Percentiles rank a stretch among this genome's conserved stretches.
Conservation (phyloP, 805 yeast species). For the Kockiozyma suomiensis region DNA sequence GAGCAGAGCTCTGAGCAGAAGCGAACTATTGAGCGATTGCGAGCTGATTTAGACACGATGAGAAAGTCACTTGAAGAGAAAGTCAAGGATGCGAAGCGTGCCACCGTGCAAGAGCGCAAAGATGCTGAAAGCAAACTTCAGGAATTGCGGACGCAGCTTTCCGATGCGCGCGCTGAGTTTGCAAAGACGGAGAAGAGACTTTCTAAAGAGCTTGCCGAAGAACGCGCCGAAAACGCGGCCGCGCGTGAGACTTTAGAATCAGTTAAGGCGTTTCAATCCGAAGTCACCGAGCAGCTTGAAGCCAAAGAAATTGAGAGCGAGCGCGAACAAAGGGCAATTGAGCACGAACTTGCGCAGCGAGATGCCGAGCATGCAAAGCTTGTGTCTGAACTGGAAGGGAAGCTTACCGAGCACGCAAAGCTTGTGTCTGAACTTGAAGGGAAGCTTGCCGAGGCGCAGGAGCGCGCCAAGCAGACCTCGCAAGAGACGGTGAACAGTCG, state of each 20-base stretch:
- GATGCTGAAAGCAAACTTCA: slow-evolving; percentile 4
- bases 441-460: slow-evolving; percentile 14
- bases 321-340: slow-evolving; percentile 3
- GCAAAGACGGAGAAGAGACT: neutral
- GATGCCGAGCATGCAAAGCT: slow-evolving; percentile 18
- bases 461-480: slow-evolving; percentile 6
- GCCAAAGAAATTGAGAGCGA: slow-evolving; percentile 6
- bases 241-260: neutral
- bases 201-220: neutral
- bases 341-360: slow-evolving; percentile 10
- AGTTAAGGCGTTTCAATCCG: neutral
- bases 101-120: neutral
- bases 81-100: neutral
- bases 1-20: slow-evolving; percentile 13
- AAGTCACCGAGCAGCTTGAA: neutral
- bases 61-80: neutral
- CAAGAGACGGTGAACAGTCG: slow-evolving; percentile 3
- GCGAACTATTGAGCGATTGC: slow-evolving; percentile 1
- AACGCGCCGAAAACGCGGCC: neutral
- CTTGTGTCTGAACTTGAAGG: slow-evolving; percentile 13
- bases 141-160: slow-evolving; percentile 7
- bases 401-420: slow-evolving; percentile 12
- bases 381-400: slow-evolving; percentile 15
- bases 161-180: neutral
- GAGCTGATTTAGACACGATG: neutral